Percentiles rank a stretch among this genome's conserved stretches.
These are phyloP conservation scores for Oemleria cerasiformis DNA, from an alignment of 306 rosid genomes.

Conservation along the genomic window DNA sequence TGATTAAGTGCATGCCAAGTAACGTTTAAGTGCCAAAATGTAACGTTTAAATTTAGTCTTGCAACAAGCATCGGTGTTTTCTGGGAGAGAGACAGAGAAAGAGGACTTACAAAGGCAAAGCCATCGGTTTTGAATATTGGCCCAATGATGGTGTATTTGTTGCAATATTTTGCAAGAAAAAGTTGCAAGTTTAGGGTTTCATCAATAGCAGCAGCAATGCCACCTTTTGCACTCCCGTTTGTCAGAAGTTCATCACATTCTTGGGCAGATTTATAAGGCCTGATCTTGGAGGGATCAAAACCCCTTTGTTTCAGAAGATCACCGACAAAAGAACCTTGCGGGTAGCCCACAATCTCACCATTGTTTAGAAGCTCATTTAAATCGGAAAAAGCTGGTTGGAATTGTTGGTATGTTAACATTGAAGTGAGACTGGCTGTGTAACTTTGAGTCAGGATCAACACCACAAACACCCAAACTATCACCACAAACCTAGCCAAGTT, in stretches of 20 bases:
- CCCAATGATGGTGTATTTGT: constrained; percentile 33
- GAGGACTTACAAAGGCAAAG: constrained; percentile 42
- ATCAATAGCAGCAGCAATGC: constrained; percentile 44
- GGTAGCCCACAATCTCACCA: too few relatives aligned
- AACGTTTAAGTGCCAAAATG: not conserved
- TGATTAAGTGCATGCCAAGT: not conserved
- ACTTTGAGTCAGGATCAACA: too few relatives aligned
- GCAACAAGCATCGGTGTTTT: not conserved
- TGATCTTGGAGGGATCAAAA: constrained; percentile 35
- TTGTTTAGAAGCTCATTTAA: too few relatives aligned
- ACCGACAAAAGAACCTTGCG: not conserved
- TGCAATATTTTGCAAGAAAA: constrained; percentile 34
- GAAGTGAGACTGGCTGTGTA: too few relatives aligned
- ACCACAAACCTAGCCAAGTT: too few relatives aligned
- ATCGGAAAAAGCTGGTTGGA: too few relatives aligned
- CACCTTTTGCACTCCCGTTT: constrained; percentile 30
- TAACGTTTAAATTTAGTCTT: not conserved
- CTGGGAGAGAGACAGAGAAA: not conserved
- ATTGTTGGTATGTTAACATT: too few relatives aligned
- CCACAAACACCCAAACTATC: too few relatives aligned
- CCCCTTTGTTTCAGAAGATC: constrained; percentile 35
- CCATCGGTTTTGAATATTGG: constrained; percentile 34
- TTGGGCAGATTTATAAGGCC: constrained; percentile 8
- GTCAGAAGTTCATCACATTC: constrained; percentile 29
- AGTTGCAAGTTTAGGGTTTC: constrained; percentile 29